Evolutionary conservation across 2,329 filamentous ascomycete genomes (phyloP).

Genomic region (Aspergillus hiratsukae): DNA sequence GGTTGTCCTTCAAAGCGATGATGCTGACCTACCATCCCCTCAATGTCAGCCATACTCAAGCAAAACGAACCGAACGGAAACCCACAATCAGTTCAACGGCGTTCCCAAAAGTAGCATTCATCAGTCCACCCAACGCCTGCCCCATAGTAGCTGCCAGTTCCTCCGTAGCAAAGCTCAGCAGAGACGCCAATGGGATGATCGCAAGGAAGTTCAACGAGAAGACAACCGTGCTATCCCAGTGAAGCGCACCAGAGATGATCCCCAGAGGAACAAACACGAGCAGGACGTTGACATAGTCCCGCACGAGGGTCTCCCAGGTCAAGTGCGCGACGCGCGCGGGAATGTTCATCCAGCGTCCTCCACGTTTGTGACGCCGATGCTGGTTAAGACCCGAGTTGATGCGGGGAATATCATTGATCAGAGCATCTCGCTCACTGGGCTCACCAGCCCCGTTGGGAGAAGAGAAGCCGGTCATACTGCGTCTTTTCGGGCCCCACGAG

Average conservation of each 20-base stretch:
- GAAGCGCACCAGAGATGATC: slow-evolving; percentile 58
- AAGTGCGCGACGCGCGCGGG: slow-evolving; percentile 37
- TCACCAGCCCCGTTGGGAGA: slow-evolving; percentile 27
- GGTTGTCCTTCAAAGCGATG: slow-evolving; percentile 75
- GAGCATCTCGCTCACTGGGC: slow-evolving; percentile 31
- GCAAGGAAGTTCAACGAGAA: slow-evolving; percentile 62
- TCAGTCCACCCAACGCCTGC: slow-evolving; percentile 57
- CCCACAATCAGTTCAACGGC: slow-evolving; percentile 64
- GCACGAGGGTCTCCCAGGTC: slow-evolving; percentile 42
- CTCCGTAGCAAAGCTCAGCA: slow-evolving; percentile 62
- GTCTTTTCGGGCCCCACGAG: slow-evolving; percentile 21
- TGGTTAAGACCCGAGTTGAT: slow-evolving; percentile 18
- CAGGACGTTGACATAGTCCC: slow-evolving; percentile 56
- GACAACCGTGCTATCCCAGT: slow-evolving; percentile 54
- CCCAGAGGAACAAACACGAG: slow-evolving; percentile 62
- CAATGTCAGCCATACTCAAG: not conserved
- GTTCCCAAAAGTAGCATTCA: slow-evolving; percentile 65
- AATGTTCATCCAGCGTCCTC: slow-evolving; percentile 35
- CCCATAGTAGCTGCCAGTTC: slow-evolving; percentile 58
- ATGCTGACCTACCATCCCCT: slow-evolving; percentile 67
- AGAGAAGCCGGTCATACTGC: slow-evolving; percentile 27
- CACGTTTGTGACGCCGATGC: slow-evolving; percentile 33
- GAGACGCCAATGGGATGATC: slow-evolving; percentile 58
- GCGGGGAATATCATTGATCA: slow-evolving; percentile 23
- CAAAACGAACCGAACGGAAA: slow-evolving; percentile 61